phyloP scores from a whole-genome alignment of 352 stramenopile species.

The Elongisporangium undulatum region DNA sequence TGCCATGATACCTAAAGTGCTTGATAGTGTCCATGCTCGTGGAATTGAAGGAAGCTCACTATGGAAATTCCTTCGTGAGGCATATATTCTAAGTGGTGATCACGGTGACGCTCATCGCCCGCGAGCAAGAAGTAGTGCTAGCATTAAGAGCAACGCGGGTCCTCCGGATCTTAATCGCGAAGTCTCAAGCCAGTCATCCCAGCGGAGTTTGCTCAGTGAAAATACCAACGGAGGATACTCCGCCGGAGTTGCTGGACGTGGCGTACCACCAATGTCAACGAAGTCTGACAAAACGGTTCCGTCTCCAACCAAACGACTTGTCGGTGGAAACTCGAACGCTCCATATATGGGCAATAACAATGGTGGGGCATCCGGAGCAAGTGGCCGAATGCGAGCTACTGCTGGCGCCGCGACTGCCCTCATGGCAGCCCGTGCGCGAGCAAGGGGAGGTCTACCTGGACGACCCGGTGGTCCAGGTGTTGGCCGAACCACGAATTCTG shows the following conservation, averaged over 20 bases:
- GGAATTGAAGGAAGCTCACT: slow-evolving; percentile 46
- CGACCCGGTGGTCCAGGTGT: slow-evolving; percentile 44
- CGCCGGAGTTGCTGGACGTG: not conserved
- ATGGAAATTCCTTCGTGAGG: slow-evolving; percentile 53
- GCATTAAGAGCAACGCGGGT: slow-evolving; percentile 29
- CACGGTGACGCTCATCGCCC: slow-evolving; percentile 12
- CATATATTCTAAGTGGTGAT: slow-evolving; percentile 26
- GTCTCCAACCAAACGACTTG: slow-evolving; percentile 49
- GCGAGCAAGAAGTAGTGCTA: slow-evolving; percentile 20
- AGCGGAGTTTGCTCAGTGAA: slow-evolving; percentile 26
- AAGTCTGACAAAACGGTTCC: slow-evolving; percentile 30
- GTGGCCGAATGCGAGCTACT: slow-evolving; percentile 34
- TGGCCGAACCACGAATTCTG: slow-evolving; percentile 14
- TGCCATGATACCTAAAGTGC: slow-evolving; percentile 32
- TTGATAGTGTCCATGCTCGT: slow-evolving; percentile 35
- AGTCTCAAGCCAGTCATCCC: slow-evolving; percentile 38
- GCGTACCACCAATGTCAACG: not conserved
- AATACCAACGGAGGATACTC: not conserved
- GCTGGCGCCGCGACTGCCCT: slow-evolving; percentile 62
- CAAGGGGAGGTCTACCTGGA: slow-evolving; percentile 46
- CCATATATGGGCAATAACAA: slow-evolving; percentile 18
- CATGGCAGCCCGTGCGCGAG: slow-evolving; percentile 63
- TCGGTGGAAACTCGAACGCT: slow-evolving; percentile 12
- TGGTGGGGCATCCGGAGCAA: slow-evolving; percentile 7
- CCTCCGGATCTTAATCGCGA: slow-evolving; percentile 41